Evolutionary conservation across 352 stramenopile species (phyloP), one percentile per base, ranked within the genome.

Genomic region (Phytophthora nicotianae): DNA sequence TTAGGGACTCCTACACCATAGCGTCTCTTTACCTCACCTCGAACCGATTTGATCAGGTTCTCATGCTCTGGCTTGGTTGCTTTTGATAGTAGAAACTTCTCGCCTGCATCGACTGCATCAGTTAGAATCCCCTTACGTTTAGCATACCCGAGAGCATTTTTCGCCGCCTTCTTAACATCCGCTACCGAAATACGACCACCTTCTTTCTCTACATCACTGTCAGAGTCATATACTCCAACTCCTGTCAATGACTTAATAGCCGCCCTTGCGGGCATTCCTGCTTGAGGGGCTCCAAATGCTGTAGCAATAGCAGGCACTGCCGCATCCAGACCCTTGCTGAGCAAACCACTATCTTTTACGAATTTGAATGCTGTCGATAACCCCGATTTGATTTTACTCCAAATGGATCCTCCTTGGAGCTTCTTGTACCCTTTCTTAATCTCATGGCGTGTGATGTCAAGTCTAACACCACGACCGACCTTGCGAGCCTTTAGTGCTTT

Each of bases 111-210:
- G 1, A 62, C 52, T n/a, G 4, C 45, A 38, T 63, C 60, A 1
- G 60, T 58, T 4, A 68, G 19, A 20, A 62, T 0, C 0, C 59
- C 60, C n/a, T 54, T 68, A 11, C 40, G 35, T 5, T 64, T 68
- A 24, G 56, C 27, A 4, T 64, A 64, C 0, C 8, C 1, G 0
- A 53, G 43, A n/a, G 53, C 32, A 38, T n/a, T 5, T 5, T 38
- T 38, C n/a, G 32, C 32, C 11, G 29, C 13, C 1, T 59, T 65
- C 16, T 66, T 59, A 20, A 60, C 58, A 45, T 64, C 47, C 0
- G 46, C 4, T 4, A 64, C 5, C 0, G 47, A 17, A 13, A 35
- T 13, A 35, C 29, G 29, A 3, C 29, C 29, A 16, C 1, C 50
- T 0, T n/a, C 47, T 35, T 4, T 45, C 49, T 54, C 49, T 1